These are phyloP conservation scores for Exophiala oligosperma DNA, from an alignment of 2,329 filamentous ascomycete species.

Conservation along the genomic window DNA sequence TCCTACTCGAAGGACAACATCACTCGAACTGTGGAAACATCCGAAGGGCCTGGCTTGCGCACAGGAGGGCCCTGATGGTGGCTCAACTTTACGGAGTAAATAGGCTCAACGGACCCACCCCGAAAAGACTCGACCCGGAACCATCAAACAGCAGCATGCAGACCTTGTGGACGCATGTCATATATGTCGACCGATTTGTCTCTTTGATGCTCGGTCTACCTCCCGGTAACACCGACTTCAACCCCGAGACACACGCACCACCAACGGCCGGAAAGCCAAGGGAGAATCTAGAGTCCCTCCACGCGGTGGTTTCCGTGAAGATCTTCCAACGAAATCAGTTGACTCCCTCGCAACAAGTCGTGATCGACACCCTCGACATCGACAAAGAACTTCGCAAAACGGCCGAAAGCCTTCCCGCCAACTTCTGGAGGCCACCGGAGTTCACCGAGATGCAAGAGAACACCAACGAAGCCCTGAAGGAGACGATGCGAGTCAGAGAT, in stretches of 20 bases:
- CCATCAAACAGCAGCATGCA: slow-evolving; percentile 22
- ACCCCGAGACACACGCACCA: background rate
- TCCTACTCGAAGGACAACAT: slow-evolving; percentile 44
- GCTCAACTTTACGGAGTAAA: slow-evolving; percentile 48
- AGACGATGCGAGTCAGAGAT: slow-evolving; percentile 42
- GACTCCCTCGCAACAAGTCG: no score
- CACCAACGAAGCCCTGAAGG: slow-evolving; percentile 28
- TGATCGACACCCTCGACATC: no score
- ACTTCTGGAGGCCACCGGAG: slow-evolving; percentile 51
- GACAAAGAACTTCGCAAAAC: slow-evolving; percentile 40
- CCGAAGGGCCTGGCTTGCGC: slow-evolving; percentile 41
- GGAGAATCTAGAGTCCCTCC: background rate
- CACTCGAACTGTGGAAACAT: slow-evolving; percentile 42
- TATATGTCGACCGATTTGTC: slow-evolving; percentile 40
- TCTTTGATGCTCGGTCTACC: slow-evolving; percentile 45
- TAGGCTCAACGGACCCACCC: background rate
- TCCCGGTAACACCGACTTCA: background rate
- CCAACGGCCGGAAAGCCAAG: background rate
- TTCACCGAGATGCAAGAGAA: slow-evolving; percentile 6
- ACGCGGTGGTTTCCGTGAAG: background rate
- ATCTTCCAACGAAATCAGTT: background rate
- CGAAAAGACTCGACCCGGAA: slow-evolving; percentile 19
- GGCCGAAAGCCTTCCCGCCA: slow-evolving; percentile 41
- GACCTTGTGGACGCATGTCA: slow-evolving; percentile 42
- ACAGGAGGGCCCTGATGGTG: slow-evolving; percentile 40